Evolutionary conservation across 225 moss, liverwort and hornwort genomes (phyloP).

Genomic region (Pleurozium schreberi): DNA sequence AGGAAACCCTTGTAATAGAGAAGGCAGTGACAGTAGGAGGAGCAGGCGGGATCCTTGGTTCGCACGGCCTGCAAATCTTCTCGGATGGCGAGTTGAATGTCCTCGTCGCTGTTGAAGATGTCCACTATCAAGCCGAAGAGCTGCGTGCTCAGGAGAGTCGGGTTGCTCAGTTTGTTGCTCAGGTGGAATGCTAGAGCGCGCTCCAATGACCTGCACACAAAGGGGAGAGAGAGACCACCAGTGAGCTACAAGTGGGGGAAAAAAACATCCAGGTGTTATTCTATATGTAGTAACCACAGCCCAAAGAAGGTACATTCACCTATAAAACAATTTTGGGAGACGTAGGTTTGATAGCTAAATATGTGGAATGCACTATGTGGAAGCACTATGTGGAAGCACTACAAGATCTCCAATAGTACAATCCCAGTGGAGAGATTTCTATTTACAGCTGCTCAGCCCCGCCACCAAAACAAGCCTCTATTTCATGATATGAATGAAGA

Average conservation of each 20-base stretch:
- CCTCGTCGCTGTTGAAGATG: conserved; percentile 21
- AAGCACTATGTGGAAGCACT: not conserved
- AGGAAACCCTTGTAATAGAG: conserved; percentile 37
- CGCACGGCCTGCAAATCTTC: conserved; percentile 21
- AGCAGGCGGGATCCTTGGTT: conserved; percentile 31
- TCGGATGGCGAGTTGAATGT: conserved; percentile 9
- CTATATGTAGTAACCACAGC: not conserved
- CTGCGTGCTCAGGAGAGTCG: conserved; percentile 36
- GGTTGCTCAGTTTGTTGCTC: conserved; percentile 43
- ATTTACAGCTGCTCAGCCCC: not conserved
- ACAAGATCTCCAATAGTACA: not conserved
- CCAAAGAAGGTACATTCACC: not conserved
- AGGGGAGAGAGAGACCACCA: not conserved
- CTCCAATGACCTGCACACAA: conserved; percentile 27
- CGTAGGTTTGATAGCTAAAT: not conserved
- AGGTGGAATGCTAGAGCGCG: conserved; percentile 35
- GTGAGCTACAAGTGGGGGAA: not conserved
- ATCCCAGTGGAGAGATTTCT: not conserved
- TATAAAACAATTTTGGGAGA: too few relatives aligned
- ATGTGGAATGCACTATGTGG: not conserved
- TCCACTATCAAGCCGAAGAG: conserved; percentile 36
- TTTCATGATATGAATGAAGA: not conserved
- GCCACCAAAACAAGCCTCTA: not conserved
- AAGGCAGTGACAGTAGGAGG: conserved; percentile 25
- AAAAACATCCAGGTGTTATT: not conserved